A percentile compares a stretch with the other conserved stretches of the same genome.
Conservation (phyloP, 495 filamentous ascomycete species). For the Annulohypoxylon nitens region DNA sequence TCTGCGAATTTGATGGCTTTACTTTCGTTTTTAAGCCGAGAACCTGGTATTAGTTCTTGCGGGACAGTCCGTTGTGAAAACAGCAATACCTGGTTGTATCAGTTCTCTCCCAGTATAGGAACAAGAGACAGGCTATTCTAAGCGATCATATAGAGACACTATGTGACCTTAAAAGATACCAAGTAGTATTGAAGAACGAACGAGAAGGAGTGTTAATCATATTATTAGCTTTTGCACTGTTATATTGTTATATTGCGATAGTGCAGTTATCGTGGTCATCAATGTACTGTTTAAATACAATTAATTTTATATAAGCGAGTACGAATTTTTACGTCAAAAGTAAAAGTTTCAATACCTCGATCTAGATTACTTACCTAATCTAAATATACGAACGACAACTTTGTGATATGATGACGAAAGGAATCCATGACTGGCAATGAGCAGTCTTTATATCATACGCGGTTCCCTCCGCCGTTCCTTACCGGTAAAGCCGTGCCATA, state of each 20-base stretch:
- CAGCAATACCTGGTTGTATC: no score
- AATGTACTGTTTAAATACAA: neutral
- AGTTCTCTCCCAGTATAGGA: no score
- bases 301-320: neutral
- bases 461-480: constrained; percentile 37
- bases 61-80: no score
- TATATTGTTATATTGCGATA: neutral
- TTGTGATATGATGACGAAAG: neutral
- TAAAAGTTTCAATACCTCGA: neutral
- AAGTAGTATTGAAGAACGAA: neutral
- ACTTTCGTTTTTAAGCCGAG: no score
- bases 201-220: no score
- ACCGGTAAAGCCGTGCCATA: constrained; percentile 26
- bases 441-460: constrained; percentile 38
- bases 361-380: neutral
- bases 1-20: no score
- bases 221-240: neutral
- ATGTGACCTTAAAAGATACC: neutral
- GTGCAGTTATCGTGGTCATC: neutral
- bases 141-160: no score
- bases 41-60: no score
- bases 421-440: constrained; percentile 39
- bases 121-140: no score
- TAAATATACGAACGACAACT: neutral
- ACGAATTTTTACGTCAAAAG: neutral